Evolutionary conservation across 2,329 filamentous ascomycete genomes (phyloP).

Genomic region (Claviceps pusilla): DNA sequence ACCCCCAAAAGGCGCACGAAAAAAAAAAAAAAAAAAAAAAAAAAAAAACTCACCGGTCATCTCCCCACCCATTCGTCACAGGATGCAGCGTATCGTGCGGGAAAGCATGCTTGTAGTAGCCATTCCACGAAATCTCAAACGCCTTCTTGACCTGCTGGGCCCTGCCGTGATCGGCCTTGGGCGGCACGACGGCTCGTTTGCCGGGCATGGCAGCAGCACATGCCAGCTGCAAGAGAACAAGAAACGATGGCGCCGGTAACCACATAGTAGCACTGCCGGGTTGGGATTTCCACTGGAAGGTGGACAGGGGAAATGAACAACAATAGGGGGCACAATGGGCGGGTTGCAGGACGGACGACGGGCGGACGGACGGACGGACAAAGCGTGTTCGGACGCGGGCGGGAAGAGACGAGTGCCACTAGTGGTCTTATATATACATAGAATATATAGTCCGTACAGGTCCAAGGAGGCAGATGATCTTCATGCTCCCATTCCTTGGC

Average conservation of each 20-base stretch:
- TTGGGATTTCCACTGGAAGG: no score
- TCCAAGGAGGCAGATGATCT: background rate
- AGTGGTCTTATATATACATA: no score
- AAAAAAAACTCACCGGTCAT: slow-evolving; percentile 46
- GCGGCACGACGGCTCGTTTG: slow-evolving; percentile 2
- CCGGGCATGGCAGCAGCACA: slow-evolving; percentile 3
- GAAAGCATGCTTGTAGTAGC: slow-evolving; percentile 60
- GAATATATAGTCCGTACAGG: no score
- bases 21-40: no score
- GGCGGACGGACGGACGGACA: no score
- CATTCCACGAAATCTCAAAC: slow-evolving; percentile 57
- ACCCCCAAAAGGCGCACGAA: no score
- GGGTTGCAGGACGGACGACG: no score
- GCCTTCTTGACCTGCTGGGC: slow-evolving; percentile 50
- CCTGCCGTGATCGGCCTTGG: slow-evolving; percentile 23
- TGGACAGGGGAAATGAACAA: no score
- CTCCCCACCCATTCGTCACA: slow-evolving; percentile 45
- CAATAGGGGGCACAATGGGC: no score
- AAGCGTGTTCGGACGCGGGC: no score
- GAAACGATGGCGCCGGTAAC: background rate
- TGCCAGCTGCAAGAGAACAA: slow-evolving; percentile 6
- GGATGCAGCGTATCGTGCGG: slow-evolving; percentile 64
- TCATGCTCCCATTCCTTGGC: background rate
- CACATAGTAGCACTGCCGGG: slow-evolving; percentile 4
- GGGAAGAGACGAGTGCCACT: no score